Evolutionary conservation across 2,329 filamentous ascomycete genomes (phyloP), one percentile per base, ranked within the genome.

Genomic region (Apiospora malaysiana): DNA sequence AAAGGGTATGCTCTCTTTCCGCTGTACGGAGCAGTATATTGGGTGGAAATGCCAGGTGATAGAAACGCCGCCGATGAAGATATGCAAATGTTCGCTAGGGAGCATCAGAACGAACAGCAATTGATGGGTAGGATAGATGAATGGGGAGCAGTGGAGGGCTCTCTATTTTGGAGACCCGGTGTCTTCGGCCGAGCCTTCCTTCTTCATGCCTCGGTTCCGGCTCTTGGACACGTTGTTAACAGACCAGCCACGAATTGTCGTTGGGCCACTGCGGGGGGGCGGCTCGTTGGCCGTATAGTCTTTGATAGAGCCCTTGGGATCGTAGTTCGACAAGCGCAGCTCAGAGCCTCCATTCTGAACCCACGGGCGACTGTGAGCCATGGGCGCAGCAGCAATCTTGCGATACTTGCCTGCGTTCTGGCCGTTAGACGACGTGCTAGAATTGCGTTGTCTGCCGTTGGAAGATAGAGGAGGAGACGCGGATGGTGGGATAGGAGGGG

Each of bases 281-380:
- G 87, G 86, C 68, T 89, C 87, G 23, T 84, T 84, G 2, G 87
- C 84, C 4, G 83, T 82, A 59, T 88, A 89, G 75, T 90, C 88
- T 76, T 89, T 90, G 76, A 89, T 89, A 25, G 87, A 85, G 72
- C 86, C 84, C 40, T 82, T 83, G 66, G 85, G 85, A 71, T 87
- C 83, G 73, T 90, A 90, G 47, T 85, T 86, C 4, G 89, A 87
- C 4, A 88, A 89, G 70, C 88, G 85, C n/a, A 90, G 82, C 74
- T 89, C 87, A 21, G 85, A 83, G 25, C 80, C 80, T 49, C 78
- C 80, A 75, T 84, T 85, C 70, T 81, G 81, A 77, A 83, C 85
- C 72, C 83, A 83, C 59, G 84, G 82, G 16, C 84, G 79, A 76
- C 88, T 87, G 42, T 86, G 82, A 8, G 87, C 84, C 32, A 88